Conservation (phyloP, 805 yeast genomes). For the Candida krabiensis region DNA sequence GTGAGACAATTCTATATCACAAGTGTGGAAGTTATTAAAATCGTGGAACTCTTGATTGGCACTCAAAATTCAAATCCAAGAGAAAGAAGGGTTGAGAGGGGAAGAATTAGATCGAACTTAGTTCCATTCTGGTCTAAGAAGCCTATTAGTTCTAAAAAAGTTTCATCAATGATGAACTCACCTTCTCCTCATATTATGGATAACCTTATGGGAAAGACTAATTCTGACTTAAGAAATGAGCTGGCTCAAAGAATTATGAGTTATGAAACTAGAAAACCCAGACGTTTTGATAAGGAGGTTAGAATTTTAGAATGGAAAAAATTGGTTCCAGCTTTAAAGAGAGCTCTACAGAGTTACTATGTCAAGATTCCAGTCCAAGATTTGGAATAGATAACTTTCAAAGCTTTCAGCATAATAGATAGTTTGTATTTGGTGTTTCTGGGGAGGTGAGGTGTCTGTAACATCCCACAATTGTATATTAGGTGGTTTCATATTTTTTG, state of each 20-base stretch:
- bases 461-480: too few species aligned
- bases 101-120: slow-evolving; percentile 64
- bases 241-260: slow-evolving; percentile 66
- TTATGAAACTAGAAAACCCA: slow-evolving; percentile 59
- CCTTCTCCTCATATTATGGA: slow-evolving; percentile 9
- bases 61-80: slow-evolving; percentile 44
- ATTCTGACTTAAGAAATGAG: slow-evolving; percentile 45
- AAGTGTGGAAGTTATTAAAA: slow-evolving; percentile 64
- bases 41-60: slow-evolving; percentile 62
- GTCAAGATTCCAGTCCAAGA: slow-evolving; percentile 49
- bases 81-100: slow-evolving; percentile 60
- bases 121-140: slow-evolving; percentile 67
- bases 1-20: slow-evolving; percentile 51
- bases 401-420: neutral
- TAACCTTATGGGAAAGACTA: slow-evolving; percentile 17
- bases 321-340: slow-evolving; percentile 55
- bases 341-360: slow-evolving; percentile 67
- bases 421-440: too few species aligned
- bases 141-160: slow-evolving; percentile 50
- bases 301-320: slow-evolving; percentile 62
- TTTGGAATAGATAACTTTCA: slow-evolving; percentile 2
- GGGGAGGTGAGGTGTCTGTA: too few species aligned
- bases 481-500: too few species aligned
- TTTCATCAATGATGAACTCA: slow-evolving; percentile 8
- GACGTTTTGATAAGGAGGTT: slow-evolving; percentile 70